Evolutionary conservation across 345 rosid species (phyloP).

Genomic region (Iberis pinnata): DNA sequence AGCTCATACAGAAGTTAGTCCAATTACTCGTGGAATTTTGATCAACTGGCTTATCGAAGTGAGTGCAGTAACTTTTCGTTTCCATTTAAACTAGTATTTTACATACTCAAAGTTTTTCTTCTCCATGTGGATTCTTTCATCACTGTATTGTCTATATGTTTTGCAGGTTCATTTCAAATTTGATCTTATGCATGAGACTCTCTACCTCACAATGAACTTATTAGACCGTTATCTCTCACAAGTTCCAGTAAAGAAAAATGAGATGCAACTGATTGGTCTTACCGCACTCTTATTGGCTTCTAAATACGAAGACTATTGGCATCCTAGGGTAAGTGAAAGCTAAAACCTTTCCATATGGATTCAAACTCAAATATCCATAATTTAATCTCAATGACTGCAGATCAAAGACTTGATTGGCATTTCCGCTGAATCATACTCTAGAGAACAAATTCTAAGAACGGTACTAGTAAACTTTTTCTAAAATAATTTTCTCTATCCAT

Average conservation of each 20-base stretch:
- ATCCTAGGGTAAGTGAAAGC: slow-evolving; percentile 62
- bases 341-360: not conserved
- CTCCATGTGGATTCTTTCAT: slow-evolving; percentile 14
- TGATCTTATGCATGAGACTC: slow-evolving; percentile 86
- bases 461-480: slow-evolving; percentile 29
- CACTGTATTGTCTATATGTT: slow-evolving; percentile 17
- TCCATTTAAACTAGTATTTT: slow-evolving; percentile 12
- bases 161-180: slow-evolving; percentile 83
- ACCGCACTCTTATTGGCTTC: slow-evolving; percentile 80
- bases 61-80: slow-evolving; percentile 19
- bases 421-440: slow-evolving; percentile 80
- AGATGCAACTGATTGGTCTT: slow-evolving; percentile 91
- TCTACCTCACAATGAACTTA: slow-evolving; percentile 72
- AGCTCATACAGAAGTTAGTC: slow-evolving; percentile 50
- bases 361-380: slow-evolving; percentile 6
- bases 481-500: not conserved
- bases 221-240: slow-evolving; percentile 76
- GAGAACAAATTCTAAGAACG: slow-evolving; percentile 66
- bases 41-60: slow-evolving; percentile 98
- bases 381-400: slow-evolving; percentile 32
- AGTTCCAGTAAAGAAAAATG: slow-evolving; percentile 59
- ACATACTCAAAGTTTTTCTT: not conserved
- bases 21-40: slow-evolving; percentile 75
- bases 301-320: slow-evolving; percentile 96
- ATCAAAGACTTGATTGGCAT: slow-evolving; percentile 77